phyloP scores from a whole-genome alignment of 1,284 basidiomycete genomes.

The Trametes pubescens region DNA sequence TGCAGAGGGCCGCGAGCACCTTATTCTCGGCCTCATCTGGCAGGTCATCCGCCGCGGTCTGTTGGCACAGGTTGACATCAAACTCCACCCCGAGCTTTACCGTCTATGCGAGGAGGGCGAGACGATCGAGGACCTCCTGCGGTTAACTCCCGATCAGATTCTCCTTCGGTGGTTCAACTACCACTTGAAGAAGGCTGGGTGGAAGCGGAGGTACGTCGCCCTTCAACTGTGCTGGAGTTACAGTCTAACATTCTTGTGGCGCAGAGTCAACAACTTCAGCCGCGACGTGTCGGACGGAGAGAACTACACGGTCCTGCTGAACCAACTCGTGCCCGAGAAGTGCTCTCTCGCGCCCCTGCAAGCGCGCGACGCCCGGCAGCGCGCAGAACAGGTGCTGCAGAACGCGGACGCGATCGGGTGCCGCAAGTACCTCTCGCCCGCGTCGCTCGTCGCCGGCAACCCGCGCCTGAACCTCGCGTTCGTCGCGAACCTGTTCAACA shows the following conservation, averaged over 20 bases:
- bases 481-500: constrained; percentile 99
- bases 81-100: constrained; percentile 97
- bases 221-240: neutral
- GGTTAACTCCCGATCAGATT: constrained; percentile 96
- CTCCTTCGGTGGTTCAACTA: constrained; percentile 98
- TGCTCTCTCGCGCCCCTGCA: constrained; percentile 95
- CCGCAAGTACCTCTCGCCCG: constrained; percentile 94
- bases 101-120: constrained; percentile 96
- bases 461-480: constrained; percentile 99
- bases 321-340: constrained; percentile 93
- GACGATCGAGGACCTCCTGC: constrained; percentile 94
- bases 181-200: constrained; percentile 95
- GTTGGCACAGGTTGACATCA: constrained; percentile 96
- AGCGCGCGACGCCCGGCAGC: constrained; percentile 80
- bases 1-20: constrained; percentile 93
- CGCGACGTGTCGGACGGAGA: constrained; percentile 95
- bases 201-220: constrained; percentile 75
- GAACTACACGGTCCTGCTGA: constrained; percentile 96
- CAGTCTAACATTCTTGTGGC: constrained; percentile 7
- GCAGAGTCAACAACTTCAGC: constrained; percentile 95
- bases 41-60: constrained; percentile 96
- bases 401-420: constrained; percentile 95
- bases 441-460: constrained; percentile 92
- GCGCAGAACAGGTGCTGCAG: constrained; percentile 93
- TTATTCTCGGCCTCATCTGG: constrained; percentile 99